Conservation (phyloP, 495 filamentous ascomycete species). For the Chaetomium fimeti region DNA sequence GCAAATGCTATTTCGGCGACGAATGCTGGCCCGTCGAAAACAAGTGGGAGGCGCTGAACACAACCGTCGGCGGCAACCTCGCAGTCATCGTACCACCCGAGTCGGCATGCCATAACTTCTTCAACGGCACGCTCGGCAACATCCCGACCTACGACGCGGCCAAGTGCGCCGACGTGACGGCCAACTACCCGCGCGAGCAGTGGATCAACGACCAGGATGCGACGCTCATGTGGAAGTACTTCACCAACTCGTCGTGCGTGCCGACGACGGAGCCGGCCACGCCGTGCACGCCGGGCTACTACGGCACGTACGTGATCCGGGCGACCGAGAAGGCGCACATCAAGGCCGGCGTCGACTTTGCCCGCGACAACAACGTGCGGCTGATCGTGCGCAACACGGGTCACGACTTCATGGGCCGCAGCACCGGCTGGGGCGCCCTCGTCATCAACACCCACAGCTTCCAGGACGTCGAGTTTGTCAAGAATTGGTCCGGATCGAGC, state of each 20-base stretch:
- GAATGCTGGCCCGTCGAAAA: conserved; percentile 36
- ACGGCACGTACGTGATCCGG: conserved; percentile 50
- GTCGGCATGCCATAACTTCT: no score
- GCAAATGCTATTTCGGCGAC: conserved; percentile 40
- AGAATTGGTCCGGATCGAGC: conserved; percentile 42
- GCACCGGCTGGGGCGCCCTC: conserved; percentile 54
- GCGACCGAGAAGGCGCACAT: conserved; percentile 44
- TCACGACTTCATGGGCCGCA: conserved; percentile 56
- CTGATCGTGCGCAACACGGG: conserved; percentile 63
- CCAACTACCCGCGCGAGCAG: conserved; percentile 31
- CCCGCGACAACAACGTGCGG: conserved; percentile 54
- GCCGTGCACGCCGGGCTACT: conserved; percentile 57
- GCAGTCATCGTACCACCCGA: no score
- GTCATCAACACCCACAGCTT: conserved; percentile 63
- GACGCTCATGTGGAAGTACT: conserved; percentile 35
- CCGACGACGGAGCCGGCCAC: conserved; percentile 47
- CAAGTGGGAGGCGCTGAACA: conserved; percentile 14
- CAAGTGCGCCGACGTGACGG: conserved; percentile 27
- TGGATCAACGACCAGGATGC: conserved; percentile 35
- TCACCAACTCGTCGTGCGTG: conserved; percentile 43
- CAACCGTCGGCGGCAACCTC: no score
- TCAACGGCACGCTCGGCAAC: conserved; percentile 26
- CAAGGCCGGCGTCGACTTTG: conserved; percentile 52
- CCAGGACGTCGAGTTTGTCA: conserved; percentile 45
- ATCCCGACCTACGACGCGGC: conserved; percentile 35